Evolutionary conservation across 805 yeast species (phyloP).

Genomic region (Schizosaccharomyces japonicus): DNA sequence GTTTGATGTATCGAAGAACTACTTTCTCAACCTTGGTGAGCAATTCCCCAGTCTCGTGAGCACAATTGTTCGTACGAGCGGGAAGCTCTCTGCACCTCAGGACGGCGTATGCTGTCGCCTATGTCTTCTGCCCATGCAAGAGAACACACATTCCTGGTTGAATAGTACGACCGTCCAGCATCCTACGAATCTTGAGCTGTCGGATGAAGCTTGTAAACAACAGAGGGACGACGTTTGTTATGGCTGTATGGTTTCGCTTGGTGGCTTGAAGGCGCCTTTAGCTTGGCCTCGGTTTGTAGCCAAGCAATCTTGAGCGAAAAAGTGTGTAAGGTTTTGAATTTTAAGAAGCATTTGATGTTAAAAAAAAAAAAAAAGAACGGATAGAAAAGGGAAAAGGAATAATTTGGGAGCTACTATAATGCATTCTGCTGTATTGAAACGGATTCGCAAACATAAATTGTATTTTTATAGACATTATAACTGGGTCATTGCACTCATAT

Average conservation of each 20-base stretch:
- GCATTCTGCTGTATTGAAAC: too few species aligned
- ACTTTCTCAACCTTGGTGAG: conserved; percentile 45
- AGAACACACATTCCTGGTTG: neutral
- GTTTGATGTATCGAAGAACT: conserved; percentile 53
- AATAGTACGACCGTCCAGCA: neutral
- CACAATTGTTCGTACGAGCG: conserved; percentile 76
- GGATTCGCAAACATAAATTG: too few species aligned
- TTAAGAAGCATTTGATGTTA: neutral
- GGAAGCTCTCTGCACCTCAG: conserved; percentile 20
- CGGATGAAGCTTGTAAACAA: neutral
- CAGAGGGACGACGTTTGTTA: conserved; percentile 2
- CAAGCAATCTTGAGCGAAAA: too few species aligned
- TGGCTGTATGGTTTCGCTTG: conserved; percentile 1
- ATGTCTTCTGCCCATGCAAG: conserved; percentile 1
- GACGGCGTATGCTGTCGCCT: neutral
- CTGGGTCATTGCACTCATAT: neutral
- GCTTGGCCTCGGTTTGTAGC: neutral
- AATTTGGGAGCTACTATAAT: too few species aligned
- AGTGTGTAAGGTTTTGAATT: neutral
- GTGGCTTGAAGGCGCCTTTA: neutral
- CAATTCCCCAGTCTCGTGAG: conserved; percentile 77
- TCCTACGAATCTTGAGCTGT: neutral
- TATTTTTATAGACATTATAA: neutral
- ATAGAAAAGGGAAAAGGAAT: neutral
- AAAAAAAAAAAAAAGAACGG: neutral